These are phyloP conservation scores for Cladosporium cucumerinum DNA, from an alignment of 2,329 filamentous ascomycete genomes.

Conservation along the genomic window DNA sequence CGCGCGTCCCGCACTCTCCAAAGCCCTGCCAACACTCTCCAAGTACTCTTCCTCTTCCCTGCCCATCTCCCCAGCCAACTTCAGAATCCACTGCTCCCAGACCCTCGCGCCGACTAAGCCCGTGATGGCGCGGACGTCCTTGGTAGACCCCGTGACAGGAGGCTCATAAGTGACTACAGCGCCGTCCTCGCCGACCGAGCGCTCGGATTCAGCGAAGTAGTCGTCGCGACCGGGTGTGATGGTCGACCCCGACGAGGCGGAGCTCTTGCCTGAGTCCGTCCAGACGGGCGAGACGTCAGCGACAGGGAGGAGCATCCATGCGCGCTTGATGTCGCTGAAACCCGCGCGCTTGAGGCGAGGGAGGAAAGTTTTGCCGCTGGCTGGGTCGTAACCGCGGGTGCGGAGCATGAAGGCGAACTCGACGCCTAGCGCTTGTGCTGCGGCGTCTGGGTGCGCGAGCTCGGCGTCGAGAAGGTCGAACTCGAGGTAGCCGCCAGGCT, in stretches of 20 bases:
- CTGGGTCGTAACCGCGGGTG: constrained; percentile 84
- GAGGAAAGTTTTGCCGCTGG: constrained; percentile 77
- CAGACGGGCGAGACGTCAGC: constrained; percentile 44
- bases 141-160: constrained; percentile 35
- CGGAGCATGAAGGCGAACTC: constrained; percentile 90
- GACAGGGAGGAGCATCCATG: constrained; percentile 87
- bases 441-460: constrained; percentile 77
- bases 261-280: constrained; percentile 32
- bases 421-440: constrained; percentile 76
- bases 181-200: constrained; percentile 35
- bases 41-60: constrained; percentile 55
- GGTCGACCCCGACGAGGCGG: constrained; percentile 11
- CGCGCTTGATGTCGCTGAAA: constrained; percentile 76
- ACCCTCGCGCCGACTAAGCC: constrained; percentile 82
- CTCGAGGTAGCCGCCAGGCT: constrained; percentile 89
- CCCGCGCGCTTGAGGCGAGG: constrained; percentile 68
- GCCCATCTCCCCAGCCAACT: constrained; percentile 81
- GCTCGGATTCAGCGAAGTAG: constrained; percentile 28
- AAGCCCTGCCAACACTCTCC: constrained; percentile 54
- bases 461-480: constrained; percentile 88
- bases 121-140: constrained; percentile 53
- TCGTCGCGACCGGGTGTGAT: constrained; percentile 3
- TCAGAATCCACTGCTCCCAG: constrained; percentile 96
- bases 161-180: constrained; percentile 29
- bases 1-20: constrained; percentile 59